phyloP scores from a whole-genome alignment of 441 rosid genomes.

The Euphorbia schlechtendalii region DNA sequence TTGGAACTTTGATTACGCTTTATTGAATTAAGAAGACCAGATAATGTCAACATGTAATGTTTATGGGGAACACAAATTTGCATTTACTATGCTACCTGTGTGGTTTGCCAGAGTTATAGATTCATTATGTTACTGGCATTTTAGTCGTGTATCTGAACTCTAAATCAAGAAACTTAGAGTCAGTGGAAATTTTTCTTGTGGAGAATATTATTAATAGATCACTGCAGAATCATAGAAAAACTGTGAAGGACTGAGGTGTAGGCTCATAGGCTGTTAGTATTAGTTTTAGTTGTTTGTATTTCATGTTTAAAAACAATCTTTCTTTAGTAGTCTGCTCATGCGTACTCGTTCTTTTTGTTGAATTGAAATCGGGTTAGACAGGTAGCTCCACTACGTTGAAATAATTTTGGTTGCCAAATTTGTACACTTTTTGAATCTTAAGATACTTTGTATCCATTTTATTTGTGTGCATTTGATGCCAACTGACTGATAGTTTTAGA shows the following conservation, averaged over 20 bases:
- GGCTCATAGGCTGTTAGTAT: not conserved
- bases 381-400: not conserved
- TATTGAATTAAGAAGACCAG: not conserved
- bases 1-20: constrained; percentile 6
- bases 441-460: not conserved
- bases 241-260: not conserved
- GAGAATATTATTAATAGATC: not conserved
- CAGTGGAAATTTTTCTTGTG: not conserved
- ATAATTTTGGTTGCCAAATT: not conserved
- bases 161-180: not conserved
- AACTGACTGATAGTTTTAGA: not conserved
- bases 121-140: not conserved
- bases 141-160: not conserved
- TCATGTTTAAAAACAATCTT: not conserved
- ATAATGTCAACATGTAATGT: not conserved
- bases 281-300: not conserved
- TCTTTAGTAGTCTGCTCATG: not conserved
- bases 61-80: too few relatives aligned
- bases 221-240: not conserved
- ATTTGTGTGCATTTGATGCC: not conserved
- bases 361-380: not conserved
- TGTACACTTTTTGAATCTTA: not conserved
- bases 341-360: not conserved
- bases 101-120: not conserved
- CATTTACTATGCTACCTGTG: too few relatives aligned